Conservation (phyloP, 2,329 filamentous ascomycete genomes). For the Monosporascus sp. region DNA sequence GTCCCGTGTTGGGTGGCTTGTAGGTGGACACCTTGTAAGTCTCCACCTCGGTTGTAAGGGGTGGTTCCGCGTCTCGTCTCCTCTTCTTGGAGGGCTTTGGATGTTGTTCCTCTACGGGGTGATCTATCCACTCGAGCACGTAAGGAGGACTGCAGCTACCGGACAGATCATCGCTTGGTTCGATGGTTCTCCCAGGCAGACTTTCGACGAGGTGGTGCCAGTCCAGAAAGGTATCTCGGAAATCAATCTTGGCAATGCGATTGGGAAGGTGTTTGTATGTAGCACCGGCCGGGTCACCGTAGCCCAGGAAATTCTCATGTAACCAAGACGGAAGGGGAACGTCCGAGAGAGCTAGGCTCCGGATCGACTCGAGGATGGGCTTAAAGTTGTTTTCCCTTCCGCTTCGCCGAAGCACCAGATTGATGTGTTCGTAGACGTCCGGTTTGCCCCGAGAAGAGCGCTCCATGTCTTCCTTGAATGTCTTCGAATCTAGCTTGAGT, state of each 20-base stretch:
- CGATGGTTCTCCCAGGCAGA: conserved; percentile 79
- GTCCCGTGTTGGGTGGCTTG: conserved; percentile 79
- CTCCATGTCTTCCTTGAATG: conserved; percentile 73
- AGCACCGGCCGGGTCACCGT: conserved; percentile 85
- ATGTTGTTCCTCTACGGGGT: conserved; percentile 43
- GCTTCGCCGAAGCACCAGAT: conserved; percentile 76
- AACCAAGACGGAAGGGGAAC: conserved; percentile 86
- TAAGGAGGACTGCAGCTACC: conserved; percentile 84
- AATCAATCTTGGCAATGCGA: conserved; percentile 74
- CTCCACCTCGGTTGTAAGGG: conserved; percentile 57
- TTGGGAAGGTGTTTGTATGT: conserved; percentile 79
- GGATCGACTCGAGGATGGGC: conserved; percentile 86
- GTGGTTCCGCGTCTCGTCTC: conserved; percentile 69
- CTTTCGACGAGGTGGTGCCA: conserved; percentile 93
- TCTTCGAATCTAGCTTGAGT: conserved; percentile 72
- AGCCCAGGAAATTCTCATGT: conserved; percentile 95
- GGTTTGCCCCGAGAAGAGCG: conserved; percentile 59
- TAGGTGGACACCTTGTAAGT: conserved; percentile 83
- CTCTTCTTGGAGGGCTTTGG: conserved; percentile 76
- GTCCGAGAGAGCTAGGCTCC: conserved; percentile 76
- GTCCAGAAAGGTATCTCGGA: conserved; percentile 88
- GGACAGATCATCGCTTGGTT: conserved; percentile 66
- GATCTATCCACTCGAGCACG: conserved; percentile 64
- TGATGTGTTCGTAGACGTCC: conserved; percentile 79
- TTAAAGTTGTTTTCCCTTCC: conserved; percentile 97